These are phyloP conservation scores for Yarrowia bubula DNA, from an alignment of 805 yeast genomes.

Conservation along the genomic window DNA sequence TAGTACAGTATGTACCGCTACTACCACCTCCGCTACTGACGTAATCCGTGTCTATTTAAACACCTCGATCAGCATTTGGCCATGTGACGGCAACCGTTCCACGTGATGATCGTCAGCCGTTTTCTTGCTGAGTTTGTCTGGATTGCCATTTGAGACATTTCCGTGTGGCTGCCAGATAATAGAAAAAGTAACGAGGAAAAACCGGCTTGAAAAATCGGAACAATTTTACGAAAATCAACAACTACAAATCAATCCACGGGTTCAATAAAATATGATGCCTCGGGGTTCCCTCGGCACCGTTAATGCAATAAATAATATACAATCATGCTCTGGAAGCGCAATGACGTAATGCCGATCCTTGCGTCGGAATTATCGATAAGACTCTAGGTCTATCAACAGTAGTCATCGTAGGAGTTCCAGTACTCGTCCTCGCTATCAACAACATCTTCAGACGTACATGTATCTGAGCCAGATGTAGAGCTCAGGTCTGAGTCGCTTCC, in stretches of 20 bases:
- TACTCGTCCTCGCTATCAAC: slow-evolving; percentile 18
- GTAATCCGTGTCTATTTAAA: too few species aligned
- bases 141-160: slow-evolving; percentile 6
- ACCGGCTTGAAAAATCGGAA: neutral
- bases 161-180: neutral
- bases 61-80: too few species aligned
- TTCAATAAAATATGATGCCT: neutral
- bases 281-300: too few species aligned
- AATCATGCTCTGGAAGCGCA: neutral
- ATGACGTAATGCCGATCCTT: slow-evolving; percentile 1
- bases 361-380: neutral
- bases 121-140: neutral
- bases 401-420: slow-evolving; percentile 21
- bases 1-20: too few species aligned
- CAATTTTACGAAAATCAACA: neutral
- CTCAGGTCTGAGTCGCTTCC: neutral
- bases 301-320: slow-evolving; percentile 13
- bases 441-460: neutral
- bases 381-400: neutral
- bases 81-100: neutral
- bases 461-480: neutral
- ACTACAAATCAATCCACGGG: neutral
- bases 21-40: too few species aligned
- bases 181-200: neutral
- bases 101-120: slow-evolving; percentile 7